Evolutionary conservation across 306 rosid species (phyloP).

Genomic region (Corylus avellana): DNA sequence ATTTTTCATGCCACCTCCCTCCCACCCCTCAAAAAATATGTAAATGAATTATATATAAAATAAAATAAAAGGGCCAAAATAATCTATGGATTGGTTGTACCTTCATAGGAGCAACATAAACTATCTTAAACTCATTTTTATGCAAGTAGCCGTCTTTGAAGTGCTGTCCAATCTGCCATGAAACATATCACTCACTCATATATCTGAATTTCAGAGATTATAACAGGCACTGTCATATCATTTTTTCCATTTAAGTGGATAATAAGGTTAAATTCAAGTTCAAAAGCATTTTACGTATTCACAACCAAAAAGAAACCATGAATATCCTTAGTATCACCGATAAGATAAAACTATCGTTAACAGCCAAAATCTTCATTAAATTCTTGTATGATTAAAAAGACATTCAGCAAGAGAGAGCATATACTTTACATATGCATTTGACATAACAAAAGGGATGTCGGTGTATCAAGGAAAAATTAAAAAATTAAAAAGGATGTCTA

Average conservation of each 20-base stretch:
- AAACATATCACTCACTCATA: constrained; percentile 15
- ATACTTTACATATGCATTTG: neutral
- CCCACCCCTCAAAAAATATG: neutral
- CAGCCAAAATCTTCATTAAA: neutral
- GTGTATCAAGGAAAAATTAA: neutral
- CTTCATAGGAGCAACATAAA: constrained; percentile 99
- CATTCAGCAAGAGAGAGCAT: neutral
- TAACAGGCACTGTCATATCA: neutral
- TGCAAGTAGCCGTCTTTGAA: constrained; percentile 94
- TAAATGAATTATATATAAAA: neutral
- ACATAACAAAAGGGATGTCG: neutral
- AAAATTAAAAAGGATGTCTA: neutral
- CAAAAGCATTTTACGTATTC: neutral
- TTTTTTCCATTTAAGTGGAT: neutral
- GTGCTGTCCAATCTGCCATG: constrained; percentile 89
- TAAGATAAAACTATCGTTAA: neutral
- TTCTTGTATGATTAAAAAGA: neutral
- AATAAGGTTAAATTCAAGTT: neutral
- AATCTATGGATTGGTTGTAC: constrained; percentile 37
- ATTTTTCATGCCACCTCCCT: neutral
- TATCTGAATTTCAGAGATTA: constrained; percentile 15
- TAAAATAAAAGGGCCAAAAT: neutral
- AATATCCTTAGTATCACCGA: neutral
- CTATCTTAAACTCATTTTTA: constrained; percentile 88
- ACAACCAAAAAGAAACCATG: neutral